phyloP scores from a whole-genome alignment of 495 filamentous ascomycete species.

The Podospora fimiseda region DNA sequence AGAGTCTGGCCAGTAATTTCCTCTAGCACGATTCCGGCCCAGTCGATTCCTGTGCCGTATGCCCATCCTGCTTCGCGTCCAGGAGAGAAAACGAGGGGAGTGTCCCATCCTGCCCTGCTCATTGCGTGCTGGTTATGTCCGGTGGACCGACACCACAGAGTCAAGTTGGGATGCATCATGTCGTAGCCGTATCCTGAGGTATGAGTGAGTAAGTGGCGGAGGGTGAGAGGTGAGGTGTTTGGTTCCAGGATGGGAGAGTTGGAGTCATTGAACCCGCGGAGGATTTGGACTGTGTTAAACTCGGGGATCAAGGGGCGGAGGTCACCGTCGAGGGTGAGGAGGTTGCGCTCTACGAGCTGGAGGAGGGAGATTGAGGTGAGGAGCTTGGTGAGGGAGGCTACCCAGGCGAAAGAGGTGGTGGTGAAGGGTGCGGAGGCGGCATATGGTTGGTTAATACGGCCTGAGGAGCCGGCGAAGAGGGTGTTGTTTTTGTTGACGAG shows the following conservation, averaged over 20 bases:
- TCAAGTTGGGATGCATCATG: slow-evolving; percentile 19
- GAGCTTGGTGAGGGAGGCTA: slow-evolving; percentile 34
- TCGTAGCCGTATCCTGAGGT: slow-evolving; percentile 25
- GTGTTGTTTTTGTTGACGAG: slow-evolving; percentile 24
- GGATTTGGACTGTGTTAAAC: slow-evolving; percentile 23
- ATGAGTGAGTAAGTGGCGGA: slow-evolving; percentile 30
- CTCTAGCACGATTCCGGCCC: slow-evolving; percentile 27
- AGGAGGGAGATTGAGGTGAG: slow-evolving; percentile 26
- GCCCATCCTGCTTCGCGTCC: slow-evolving; percentile 23
- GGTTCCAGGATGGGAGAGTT: slow-evolving; percentile 20
- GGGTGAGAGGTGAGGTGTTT: slow-evolving; percentile 22
- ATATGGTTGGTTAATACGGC: slow-evolving; percentile 10
- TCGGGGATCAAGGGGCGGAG: slow-evolving; percentile 25
- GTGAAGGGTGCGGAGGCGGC: slow-evolving; percentile 23
- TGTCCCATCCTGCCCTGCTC: slow-evolving; percentile 25
- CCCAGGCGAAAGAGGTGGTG: slow-evolving; percentile 45
- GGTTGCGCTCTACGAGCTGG: slow-evolving; percentile 32
- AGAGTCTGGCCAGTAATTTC: slow-evolving; percentile 15
- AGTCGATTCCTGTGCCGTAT: slow-evolving; percentile 28
- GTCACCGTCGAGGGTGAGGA: slow-evolving; percentile 30
- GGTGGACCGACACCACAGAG: slow-evolving; percentile 17
- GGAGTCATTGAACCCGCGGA: slow-evolving; percentile 18
- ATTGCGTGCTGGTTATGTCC: slow-evolving; percentile 8
- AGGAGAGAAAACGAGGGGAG: slow-evolving; percentile 25
- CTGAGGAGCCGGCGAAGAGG: slow-evolving; percentile 13